phyloP scores from a whole-genome alignment of 2,329 filamentous ascomycete species.

The Calonectria naviculata region DNA sequence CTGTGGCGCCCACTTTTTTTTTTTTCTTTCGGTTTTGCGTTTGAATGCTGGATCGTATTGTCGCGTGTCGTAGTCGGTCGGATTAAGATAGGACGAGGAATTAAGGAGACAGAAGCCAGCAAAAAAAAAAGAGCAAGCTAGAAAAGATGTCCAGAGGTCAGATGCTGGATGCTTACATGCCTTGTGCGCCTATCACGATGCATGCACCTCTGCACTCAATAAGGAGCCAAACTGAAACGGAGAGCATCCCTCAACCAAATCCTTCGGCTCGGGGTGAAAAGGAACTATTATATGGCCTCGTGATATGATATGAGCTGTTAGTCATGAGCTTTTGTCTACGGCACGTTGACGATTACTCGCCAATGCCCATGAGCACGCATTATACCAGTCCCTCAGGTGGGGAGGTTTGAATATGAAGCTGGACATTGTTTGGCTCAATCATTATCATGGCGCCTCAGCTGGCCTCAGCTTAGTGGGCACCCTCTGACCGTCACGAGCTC shows the following conservation, averaged over 20 bases:
- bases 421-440: not conserved
- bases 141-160: not conserved
- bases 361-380: not conserved
- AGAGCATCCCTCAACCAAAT: not conserved
- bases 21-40: not conserved
- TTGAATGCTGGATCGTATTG: not conserved
- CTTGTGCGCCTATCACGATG: not conserved
- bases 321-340: not conserved
- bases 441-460: constrained; percentile 12
- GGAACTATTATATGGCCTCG: constrained; percentile 12
- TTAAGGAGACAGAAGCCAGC: not conserved
- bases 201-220: not conserved
- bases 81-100: not conserved
- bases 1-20: not conserved
- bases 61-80: not conserved
- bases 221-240: not conserved
- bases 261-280: not conserved
- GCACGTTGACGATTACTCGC: not conserved
- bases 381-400: not conserved
- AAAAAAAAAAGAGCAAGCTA: not conserved
- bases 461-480: constrained; percentile 16
- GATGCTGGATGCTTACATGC: not conserved
- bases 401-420: constrained; percentile 2
- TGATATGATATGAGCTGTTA: not conserved
- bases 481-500: not conserved